Base-by-base conservation (phyloP, 495 filamentous ascomycete genomes). In the Aspergillus sclerotioniger region DNA sequence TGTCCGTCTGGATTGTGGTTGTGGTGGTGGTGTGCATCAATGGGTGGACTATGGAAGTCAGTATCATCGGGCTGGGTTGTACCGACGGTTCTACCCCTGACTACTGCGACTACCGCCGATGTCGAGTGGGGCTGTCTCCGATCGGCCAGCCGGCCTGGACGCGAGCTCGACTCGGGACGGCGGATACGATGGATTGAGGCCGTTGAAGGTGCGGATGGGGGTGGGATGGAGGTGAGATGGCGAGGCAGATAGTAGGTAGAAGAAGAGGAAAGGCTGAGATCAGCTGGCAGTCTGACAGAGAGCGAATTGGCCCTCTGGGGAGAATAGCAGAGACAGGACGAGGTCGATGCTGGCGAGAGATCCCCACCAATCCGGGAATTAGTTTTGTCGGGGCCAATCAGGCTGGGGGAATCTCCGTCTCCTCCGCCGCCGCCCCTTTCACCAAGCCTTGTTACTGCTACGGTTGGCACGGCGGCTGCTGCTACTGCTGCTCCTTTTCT, bases 391-490 rank as follows among this genome's bases (percentile, higher is more conserved):
- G 12, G 12, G 37, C 37, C 37, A 41, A 41, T 41, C 12, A 41
- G 37, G 12, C 37, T 25, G 25, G 25, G 25, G 25, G 25, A 32
- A 32, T 48, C 47, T 43, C 17, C 48, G 31, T 47, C 35, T 44
- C 37, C 45, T 45, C 32, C 13, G 45, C 25, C 51, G 25, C 46
- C 43, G 20, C 28, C 37, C 41, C 20, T 51, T 43, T 35, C 49
- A 6, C n/a, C n/a, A 10, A n/a, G 16, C 54, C 28, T 13, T 1
- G 33, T 5, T 2, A 25, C 25, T 2, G 25, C 25, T 25, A 5
- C 5, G 25, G 25, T 25, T 25, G 25, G 25, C 25, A 25, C 25
- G 2, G 25, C 25, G 5, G 25, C 25, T 5, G 25, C 25, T 25
- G 25, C 25, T 25, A n/a, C 31, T 33, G 31, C 10, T 2, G 37